Evolutionary conservation across 441 rosid genomes (phyloP).

Genomic region (Populus tomentosa): DNA sequence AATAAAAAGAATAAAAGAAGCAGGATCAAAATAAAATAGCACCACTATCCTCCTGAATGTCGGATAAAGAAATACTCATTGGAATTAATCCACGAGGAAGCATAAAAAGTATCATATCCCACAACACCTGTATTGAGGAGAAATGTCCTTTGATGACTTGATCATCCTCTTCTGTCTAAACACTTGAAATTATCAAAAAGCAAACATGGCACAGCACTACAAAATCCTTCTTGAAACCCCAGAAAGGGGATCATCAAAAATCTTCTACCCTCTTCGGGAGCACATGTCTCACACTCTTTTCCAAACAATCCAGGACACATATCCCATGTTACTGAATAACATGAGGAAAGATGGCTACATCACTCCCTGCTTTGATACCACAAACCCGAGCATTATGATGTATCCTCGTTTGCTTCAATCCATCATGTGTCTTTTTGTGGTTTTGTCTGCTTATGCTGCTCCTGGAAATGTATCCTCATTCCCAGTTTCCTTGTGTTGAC

Average conservation of each 20-base stretch:
- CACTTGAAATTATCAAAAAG: not conserved
- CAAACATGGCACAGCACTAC: not conserved
- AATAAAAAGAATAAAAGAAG: not conserved
- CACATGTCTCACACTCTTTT: not conserved
- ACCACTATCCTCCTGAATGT: no score
- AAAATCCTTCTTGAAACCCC: not conserved
- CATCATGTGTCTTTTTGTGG: not conserved
- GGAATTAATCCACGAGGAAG: not conserved
- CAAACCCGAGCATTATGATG: not conserved
- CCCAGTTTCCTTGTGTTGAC: not conserved
- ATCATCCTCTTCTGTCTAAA: not conserved
- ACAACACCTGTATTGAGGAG: not conserved
- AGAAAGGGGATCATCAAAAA: not conserved
- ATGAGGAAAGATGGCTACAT: not conserved
- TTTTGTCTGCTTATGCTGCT: not conserved
- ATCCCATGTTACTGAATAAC: not conserved
- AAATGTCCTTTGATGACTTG: not conserved
- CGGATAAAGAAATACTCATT: not conserved
- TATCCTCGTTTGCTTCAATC: not conserved
- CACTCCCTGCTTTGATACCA: not conserved
- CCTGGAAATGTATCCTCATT: not conserved
- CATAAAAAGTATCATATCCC: not conserved
- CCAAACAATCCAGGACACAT: not conserved
- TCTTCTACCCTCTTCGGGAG: not conserved
- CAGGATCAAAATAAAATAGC: no score